Base-by-base conservation (phyloP, 805 yeast genomes). In the Candida corydali region DNA sequence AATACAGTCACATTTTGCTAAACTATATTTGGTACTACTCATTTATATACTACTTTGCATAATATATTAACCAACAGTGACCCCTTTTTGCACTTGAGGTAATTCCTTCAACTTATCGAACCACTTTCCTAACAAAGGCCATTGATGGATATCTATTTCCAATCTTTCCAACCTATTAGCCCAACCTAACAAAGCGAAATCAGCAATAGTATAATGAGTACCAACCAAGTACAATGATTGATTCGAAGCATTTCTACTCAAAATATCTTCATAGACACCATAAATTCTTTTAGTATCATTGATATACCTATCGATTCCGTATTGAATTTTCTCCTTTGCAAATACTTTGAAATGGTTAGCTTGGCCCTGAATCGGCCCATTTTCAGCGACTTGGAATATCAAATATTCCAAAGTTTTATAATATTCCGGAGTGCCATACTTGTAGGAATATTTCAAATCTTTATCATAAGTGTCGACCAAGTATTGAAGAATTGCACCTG, bases 331-430 rank as follows among this genome's bases (percentile, higher is more conserved):
- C 42, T 75, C 83, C 0, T 61, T 54, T 5, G 81, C 76, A 47
- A 39, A 67, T 4, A 38, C 14, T 1, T 40, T 26, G 50, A 78
- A 80, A 50, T 73, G 79, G 41, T 56, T 52, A 28, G 73, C 75
- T 51, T 79, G 84, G 8, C 86, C 85, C 48, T 71, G 78, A 69
- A 70, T 75, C 39, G 85, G 84, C 22, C 81, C 75, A 17, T 43
- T 41, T 34, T 43, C 42, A 6, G 80, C 78, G 60, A 73, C 68
- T 46, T 77, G 82, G 65, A 76, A 79, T 29, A 65, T 63, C 7
- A 73, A 44, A 72, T 80, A 69, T 43, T 76, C 77, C 45, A 71
- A 50, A 51, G 72, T 70, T 44, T 65, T 69, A 55, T 75, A 80
- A 54, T 78, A 80, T 31, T 57, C 56, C 31, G 45, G 41, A 18